phyloP scores from a whole-genome alignment of 371 early-diverging fungal species.

The Cokeromyces recurvatus region DNA sequence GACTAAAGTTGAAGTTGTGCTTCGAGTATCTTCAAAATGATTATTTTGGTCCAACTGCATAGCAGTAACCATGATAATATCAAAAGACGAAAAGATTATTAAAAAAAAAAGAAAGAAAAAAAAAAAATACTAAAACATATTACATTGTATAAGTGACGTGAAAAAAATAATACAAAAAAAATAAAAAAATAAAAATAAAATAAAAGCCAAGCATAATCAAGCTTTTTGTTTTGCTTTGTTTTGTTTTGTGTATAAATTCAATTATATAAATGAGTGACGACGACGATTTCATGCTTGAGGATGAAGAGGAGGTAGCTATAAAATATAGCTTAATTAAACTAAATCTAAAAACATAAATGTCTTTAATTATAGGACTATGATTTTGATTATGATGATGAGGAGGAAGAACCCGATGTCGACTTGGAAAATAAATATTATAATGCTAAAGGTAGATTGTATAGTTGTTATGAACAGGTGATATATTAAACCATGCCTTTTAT shows the following conservation, averaged over 20 bases:
- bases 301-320: slow-evolving; percentile 50
- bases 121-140: no score
- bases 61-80: slow-evolving; percentile 32
- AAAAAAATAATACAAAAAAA: no score
- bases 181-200: no score
- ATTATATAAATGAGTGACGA: slow-evolving; percentile 48
- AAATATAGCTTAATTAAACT: background rate
- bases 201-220: no score
- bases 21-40: slow-evolving; percentile 52
- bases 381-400: slow-evolving; percentile 84
- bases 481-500: background rate
- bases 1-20: slow-evolving; percentile 58
- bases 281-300: slow-evolving; percentile 69
- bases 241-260: no score
- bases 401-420: slow-evolving; percentile 81
- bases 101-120: no score
- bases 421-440: slow-evolving; percentile 94
- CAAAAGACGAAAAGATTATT: no score
- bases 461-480: no score
- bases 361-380: slow-evolving; percentile 62
- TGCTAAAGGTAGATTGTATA: slow-evolving; percentile 71
- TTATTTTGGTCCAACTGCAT: slow-evolving; percentile 16
- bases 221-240: no score
- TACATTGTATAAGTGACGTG: no score
- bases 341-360: background rate